phyloP scores from a whole-genome alignment of 1,284 basidiomycete species.

The Xerocomus nothofagi region DNA sequence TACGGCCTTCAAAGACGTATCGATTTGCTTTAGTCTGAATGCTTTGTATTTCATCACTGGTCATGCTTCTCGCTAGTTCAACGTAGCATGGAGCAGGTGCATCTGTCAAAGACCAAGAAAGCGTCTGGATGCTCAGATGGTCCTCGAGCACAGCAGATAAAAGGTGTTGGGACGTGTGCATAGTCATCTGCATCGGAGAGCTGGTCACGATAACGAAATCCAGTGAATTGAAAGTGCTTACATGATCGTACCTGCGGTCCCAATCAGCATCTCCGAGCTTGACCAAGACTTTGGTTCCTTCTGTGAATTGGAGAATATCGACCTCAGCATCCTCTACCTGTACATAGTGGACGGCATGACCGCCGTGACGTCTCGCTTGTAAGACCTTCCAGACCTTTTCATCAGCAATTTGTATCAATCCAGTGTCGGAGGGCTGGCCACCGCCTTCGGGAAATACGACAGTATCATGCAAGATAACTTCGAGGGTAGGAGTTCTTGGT shows the following conservation, averaged over 20 bases:
- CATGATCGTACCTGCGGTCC: slow-evolving; percentile 77
- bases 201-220: slow-evolving; percentile 1
- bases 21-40: slow-evolving; percentile 70
- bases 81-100: slow-evolving; percentile 73
- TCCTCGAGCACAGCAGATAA: slow-evolving; percentile 81
- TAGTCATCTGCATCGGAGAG: slow-evolving; percentile 58
- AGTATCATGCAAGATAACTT: slow-evolving; percentile 77
- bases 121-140: slow-evolving; percentile 67
- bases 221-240: slow-evolving; percentile 36
- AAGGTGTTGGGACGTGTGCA: slow-evolving; percentile 83
- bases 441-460: slow-evolving; percentile 90
- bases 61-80: slow-evolving; percentile 73
- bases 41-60: slow-evolving; percentile 58
- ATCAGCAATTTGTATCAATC: slow-evolving; percentile 50
- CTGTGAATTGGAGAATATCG: slow-evolving; percentile 46
- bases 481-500: slow-evolving; percentile 51
- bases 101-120: slow-evolving; percentile 80
- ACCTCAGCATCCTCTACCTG: slow-evolving; percentile 44
- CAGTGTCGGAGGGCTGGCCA: slow-evolving; percentile 82
- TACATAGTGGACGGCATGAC: slow-evolving; percentile 79
- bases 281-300: slow-evolving; percentile 57
- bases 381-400: slow-evolving; percentile 60
- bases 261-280: slow-evolving; percentile 63
- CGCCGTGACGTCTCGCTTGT: slow-evolving; percentile 69
- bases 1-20: slow-evolving; percentile 62